phyloP scores from a whole-genome alignment of 345 rosid genomes.

The Arabidopsis thaliana region DNA sequence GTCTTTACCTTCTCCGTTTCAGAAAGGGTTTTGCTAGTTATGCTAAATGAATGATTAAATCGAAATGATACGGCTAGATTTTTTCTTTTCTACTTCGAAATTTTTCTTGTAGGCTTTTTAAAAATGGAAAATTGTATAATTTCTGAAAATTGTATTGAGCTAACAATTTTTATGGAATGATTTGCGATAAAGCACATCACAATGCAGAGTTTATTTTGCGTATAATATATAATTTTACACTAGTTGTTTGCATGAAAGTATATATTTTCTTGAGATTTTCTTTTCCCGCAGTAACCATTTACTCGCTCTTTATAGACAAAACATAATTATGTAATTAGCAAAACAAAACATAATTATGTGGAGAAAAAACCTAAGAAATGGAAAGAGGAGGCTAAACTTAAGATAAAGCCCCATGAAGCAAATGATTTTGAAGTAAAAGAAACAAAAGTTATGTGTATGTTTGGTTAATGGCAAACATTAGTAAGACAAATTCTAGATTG shows the following conservation, averaged over 20 bases:
- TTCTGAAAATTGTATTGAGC: too few species aligned
- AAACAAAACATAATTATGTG: slow-evolving; percentile 13
- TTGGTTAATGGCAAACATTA: slow-evolving; percentile 49
- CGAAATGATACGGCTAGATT: neutral
- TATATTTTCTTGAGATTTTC: neutral
- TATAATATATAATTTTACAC: neutral
- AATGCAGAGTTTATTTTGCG: neutral
- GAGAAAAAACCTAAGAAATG: slow-evolving; percentile 18
- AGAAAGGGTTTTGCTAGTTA: slow-evolving; percentile 22
- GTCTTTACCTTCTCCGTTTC: slow-evolving; percentile 30
- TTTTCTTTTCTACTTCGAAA: too few species aligned
- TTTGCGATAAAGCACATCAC: neutral
- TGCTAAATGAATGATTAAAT: slow-evolving; percentile 1
- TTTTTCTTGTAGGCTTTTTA: too few species aligned
- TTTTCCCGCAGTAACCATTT: neutral
- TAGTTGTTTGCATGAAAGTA: neutral
- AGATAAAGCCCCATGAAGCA: slow-evolving; percentile 23
- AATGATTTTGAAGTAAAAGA: slow-evolving; percentile 20
- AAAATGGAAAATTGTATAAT: too few species aligned
- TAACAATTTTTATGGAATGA: neutral
- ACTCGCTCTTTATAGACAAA: slow-evolving; percentile 19
- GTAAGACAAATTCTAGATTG: slow-evolving; percentile 45
- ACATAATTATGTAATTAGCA: slow-evolving; percentile 8
- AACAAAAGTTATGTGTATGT: slow-evolving; percentile 29
- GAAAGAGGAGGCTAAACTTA: neutral